Conservation (phyloP, 2,329 filamentous ascomycete species). For the Diaporthe eres region DNA sequence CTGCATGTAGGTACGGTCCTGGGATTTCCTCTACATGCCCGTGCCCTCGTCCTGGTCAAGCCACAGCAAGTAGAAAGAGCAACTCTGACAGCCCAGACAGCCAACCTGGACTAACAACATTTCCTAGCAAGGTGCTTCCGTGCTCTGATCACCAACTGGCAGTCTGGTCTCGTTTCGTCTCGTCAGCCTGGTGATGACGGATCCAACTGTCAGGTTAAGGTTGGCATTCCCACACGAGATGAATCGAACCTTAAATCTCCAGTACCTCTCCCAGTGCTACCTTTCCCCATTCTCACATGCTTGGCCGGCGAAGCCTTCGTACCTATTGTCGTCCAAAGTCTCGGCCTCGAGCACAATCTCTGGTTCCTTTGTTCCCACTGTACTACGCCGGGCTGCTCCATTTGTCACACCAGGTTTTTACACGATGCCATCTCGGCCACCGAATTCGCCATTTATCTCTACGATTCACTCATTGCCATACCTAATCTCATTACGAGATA, state of each 20-base stretch:
- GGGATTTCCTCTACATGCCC: neutral
- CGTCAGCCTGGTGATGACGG: slow-evolving; percentile 19
- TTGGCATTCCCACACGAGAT: slow-evolving; percentile 19
- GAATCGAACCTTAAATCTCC: slow-evolving; percentile 26
- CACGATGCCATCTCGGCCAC: slow-evolving; percentile 27
- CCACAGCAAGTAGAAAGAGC: neutral
- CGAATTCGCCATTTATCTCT: slow-evolving; percentile 29
- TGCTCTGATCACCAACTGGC: slow-evolving; percentile 1
- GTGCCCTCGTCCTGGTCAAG: slow-evolving; percentile 1
- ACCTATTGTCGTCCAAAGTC: neutral
- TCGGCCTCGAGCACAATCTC: slow-evolving; percentile 25
- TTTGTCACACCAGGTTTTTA: slow-evolving; percentile 24
- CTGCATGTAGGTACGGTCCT: neutral
- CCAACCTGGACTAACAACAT: neutral
- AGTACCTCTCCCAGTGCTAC: slow-evolving; percentile 22
- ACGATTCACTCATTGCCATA: slow-evolving; percentile 12
- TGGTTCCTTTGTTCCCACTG: slow-evolving; percentile 20
- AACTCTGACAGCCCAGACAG: neutral
- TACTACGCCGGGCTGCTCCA: slow-evolving; percentile 16
- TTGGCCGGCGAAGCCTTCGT: slow-evolving; percentile 1
- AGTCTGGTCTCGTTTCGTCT: neutral
- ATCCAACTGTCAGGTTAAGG: slow-evolving; percentile 30
- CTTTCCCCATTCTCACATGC: slow-evolving; percentile 31
- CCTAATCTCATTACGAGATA: slow-evolving; percentile 29
- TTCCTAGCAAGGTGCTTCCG: neutral